Base-by-base conservation (phyloP, 306 rosid genomes). In the Begonia peltatifolia region DNA sequence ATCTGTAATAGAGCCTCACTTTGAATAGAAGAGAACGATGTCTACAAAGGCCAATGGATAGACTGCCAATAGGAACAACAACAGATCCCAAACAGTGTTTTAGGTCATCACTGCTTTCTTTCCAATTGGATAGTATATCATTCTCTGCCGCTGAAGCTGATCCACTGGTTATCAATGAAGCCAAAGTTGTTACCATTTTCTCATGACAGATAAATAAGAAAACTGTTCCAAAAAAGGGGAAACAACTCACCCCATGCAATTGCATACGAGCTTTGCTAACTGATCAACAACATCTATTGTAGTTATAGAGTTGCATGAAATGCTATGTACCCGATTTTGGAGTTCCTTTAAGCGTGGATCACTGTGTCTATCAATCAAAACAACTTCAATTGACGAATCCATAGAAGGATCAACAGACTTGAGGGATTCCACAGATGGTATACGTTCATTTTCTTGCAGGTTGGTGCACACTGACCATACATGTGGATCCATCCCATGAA, bases 1-100 rank as follows among this genome's bases (percentile, higher is more conserved):
- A 59, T 14, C 20, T 5, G 38, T 30, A 7, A 30, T 30, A 30
- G 38, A 53, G 50, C 68, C 94, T 86, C 78, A 90, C 99, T 71
- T 92, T 92, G 77, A 92, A 92, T 60, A 92, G 68, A 73, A 81
- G 55, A 55, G 99, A 81, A 46, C 99, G 99, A 75, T 92, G 99
- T 68, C 96, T 80, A 73, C 99, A 92, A 46, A 81, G 93, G 80
- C 99, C 99, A 55, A 77, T 66, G 42, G 96, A 81, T 52, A 92
- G 79, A 73, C 93, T 84, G 68, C 99, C 93, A 65, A 92, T 72
- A 30, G 99, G 99, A 81, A 92, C 67, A 61, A 92, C 99, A 63
- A 92, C 93, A 60, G 96, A 87, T 61, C 94, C 93, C 69, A 86
- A 73, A 76, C 89, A 75, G 57, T 81, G 83, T 79, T 84, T 92